Percentiles rank a stretch among this genome's conserved stretches.
These are phyloP conservation scores for Metschnikowia cubensis DNA, from an alignment of 805 yeast species.

Conservation along the genomic window DNA sequence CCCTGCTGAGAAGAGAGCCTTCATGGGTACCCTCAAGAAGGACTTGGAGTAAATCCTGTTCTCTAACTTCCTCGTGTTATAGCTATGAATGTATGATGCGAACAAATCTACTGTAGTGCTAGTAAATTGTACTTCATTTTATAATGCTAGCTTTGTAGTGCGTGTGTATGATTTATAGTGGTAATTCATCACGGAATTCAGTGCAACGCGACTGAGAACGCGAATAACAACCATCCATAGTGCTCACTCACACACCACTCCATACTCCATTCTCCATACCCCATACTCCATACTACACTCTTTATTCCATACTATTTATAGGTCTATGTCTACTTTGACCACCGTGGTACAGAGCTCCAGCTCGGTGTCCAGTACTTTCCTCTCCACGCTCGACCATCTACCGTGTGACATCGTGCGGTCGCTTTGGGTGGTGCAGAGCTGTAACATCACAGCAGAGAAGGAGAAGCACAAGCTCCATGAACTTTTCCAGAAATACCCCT, in stretches of 20 bases:
- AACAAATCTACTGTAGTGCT: not conserved
- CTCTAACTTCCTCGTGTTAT: slow-evolving; percentile 5
- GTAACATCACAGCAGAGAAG: slow-evolving; percentile 28
- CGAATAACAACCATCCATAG: not conserved
- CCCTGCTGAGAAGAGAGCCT: slow-evolving; percentile 99
- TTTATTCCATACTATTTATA: not conserved
- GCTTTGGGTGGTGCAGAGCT: slow-evolving; percentile 39
- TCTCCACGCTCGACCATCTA: slow-evolving; percentile 41
- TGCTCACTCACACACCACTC: no score
- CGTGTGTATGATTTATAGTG: no score
- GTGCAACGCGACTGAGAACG: no score
- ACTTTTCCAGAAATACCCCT: slow-evolving; percentile 10
- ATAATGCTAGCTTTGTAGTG: no score
- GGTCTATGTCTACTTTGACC: slow-evolving; percentile 3
- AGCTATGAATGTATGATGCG: slow-evolving; percentile 16
- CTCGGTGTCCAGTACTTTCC: slow-evolving; percentile 34
- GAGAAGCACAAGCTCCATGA: slow-evolving; percentile 19
- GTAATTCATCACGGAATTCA: no score
- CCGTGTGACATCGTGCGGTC: slow-evolving; percentile 43
- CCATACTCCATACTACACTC: no score
- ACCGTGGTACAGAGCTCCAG: slow-evolving; percentile 22
- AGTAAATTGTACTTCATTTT: not conserved
- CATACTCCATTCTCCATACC: no score
- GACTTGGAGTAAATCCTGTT: slow-evolving; percentile 54
- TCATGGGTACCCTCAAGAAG: slow-evolving; percentile 99